Conservation (phyloP, 2,329 filamentous ascomycete species). For the Lachnellula cervina region DNA sequence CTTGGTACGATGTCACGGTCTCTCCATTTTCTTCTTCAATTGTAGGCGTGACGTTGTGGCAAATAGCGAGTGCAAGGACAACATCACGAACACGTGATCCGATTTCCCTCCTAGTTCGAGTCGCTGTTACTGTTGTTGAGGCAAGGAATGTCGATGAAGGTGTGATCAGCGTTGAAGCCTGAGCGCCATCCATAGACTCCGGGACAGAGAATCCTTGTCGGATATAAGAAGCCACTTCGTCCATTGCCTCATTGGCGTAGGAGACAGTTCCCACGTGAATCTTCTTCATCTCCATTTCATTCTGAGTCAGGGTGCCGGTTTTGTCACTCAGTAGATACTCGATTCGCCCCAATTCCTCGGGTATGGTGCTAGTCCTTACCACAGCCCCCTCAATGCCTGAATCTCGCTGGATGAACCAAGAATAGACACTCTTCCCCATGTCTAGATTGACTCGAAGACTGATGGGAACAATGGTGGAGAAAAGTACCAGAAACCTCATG, state of each 20-base stretch:
- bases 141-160: slow-evolving; percentile 68
- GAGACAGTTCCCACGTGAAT: slow-evolving; percentile 97
- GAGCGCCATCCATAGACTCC: slow-evolving; percentile 40
- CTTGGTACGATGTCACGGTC: slow-evolving; percentile 81
- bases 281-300: slow-evolving; percentile 98
- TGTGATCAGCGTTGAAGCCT: slow-evolving; percentile 58
- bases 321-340: slow-evolving; percentile 97
- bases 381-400: slow-evolving; percentile 86
- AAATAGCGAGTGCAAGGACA: slow-evolving; percentile 84
- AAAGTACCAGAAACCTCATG: slow-evolving; percentile 95
- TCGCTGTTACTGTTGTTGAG: slow-evolving; percentile 56
- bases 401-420: slow-evolving; percentile 90
- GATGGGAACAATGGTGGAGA: slow-evolving; percentile 98
- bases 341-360: slow-evolving; percentile 90
- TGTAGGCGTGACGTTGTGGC: slow-evolving; percentile 95
- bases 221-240: slow-evolving; percentile 85
- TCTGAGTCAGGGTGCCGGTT: slow-evolving; percentile 95
- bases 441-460: slow-evolving; percentile 94
- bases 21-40: slow-evolving; percentile 77
- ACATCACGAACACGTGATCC: slow-evolving; percentile 89
- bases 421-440: slow-evolving; percentile 95
- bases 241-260: slow-evolving; percentile 98
- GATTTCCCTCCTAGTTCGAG: slow-evolving; percentile 86
- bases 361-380: slow-evolving; percentile 94
- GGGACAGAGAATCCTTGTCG: slow-evolving; percentile 70